Evolutionary conservation across 495 filamentous ascomycete species (phyloP).

Genomic region (Penicillium robsamsonii): DNA sequence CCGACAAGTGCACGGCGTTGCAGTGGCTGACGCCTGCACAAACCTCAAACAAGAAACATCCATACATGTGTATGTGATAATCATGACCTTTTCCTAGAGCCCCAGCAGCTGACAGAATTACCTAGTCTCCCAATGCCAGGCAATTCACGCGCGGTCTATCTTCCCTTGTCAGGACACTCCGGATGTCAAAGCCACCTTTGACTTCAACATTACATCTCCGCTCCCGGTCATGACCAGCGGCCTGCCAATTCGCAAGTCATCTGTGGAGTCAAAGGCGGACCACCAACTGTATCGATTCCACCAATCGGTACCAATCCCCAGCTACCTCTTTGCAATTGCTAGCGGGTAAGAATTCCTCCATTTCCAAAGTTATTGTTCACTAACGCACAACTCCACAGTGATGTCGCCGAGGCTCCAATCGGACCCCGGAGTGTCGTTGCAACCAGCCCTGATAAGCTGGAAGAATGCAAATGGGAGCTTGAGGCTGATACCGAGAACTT

Average conservation of each 20-base stretch:
- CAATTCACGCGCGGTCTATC: constrained; percentile 87
- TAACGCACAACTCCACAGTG: constrained; percentile 38
- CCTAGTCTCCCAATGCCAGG: constrained; percentile 88
- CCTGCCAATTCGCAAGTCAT: constrained; percentile 57
- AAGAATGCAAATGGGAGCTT: constrained; percentile 83
- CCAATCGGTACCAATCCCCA: constrained; percentile 88
- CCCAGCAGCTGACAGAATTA: neutral
- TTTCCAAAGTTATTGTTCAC: neutral
- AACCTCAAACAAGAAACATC: constrained; percentile 87
- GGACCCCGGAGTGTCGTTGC: constrained; percentile 81
- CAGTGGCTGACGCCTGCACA: constrained; percentile 92
- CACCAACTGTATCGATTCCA: constrained; percentile 72
- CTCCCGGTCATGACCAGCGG: constrained; percentile 88
- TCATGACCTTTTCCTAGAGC: neutral
- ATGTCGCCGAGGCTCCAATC: constrained; percentile 79
- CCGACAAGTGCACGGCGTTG: constrained; percentile 81
- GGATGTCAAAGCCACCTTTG: constrained; percentile 86
- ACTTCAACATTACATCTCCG: constrained; percentile 82
- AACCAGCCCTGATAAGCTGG: constrained; percentile 82
- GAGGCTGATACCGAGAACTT: constrained; percentile 87
- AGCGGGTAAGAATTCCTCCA: constrained; percentile 54
- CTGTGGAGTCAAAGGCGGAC: constrained; percentile 38
- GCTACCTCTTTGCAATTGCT: constrained; percentile 88
- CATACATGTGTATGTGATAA: constrained; percentile 76
- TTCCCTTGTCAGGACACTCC: constrained; percentile 98